Conservation (phyloP, 2,329 filamentous ascomycete species). For the Didymella pomorum region DNA sequence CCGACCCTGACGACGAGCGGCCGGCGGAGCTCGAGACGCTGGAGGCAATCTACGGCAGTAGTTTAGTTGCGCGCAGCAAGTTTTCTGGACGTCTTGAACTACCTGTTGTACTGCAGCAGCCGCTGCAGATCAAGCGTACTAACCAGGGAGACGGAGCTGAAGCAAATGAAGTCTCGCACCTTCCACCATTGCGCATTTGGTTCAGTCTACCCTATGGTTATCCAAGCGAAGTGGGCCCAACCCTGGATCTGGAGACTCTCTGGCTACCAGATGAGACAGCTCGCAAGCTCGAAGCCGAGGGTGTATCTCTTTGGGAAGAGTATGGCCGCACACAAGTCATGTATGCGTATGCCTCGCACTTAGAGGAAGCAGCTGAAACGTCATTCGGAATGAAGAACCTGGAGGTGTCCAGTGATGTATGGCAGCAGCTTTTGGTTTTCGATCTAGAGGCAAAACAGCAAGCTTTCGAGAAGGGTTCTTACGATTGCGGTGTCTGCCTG, state of each 20-base stretch:
- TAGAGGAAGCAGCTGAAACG: background rate
- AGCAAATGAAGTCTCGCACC: background rate
- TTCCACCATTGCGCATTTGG: background rate
- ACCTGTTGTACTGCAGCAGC: background rate
- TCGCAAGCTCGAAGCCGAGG: background rate
- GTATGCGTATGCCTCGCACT: background rate
- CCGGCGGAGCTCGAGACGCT: slow-evolving; percentile 4
- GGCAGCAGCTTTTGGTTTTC: background rate
- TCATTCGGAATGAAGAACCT: background rate
- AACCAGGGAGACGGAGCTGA: background rate
- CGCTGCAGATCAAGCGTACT: background rate
- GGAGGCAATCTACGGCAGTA: slow-evolving; percentile 5
- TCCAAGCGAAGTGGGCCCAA: background rate
- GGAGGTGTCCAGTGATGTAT: background rate
- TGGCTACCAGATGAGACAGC: background rate
- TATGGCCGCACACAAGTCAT: slow-evolving; percentile 2
- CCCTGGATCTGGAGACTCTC: background rate
- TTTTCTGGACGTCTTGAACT: background rate
- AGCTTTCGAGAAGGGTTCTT: background rate
- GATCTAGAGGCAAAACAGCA: background rate
- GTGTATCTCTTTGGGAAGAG: background rate
- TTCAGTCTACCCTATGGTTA: slow-evolving; percentile 1
- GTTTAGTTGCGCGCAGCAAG: background rate
- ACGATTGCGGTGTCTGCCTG: slow-evolving; percentile 6
- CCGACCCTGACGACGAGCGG: background rate